These are phyloP conservation scores for Aspergillus viridinutans DNA, from an alignment of 2,329 filamentous ascomycete genomes.

Conservation along the genomic window DNA sequence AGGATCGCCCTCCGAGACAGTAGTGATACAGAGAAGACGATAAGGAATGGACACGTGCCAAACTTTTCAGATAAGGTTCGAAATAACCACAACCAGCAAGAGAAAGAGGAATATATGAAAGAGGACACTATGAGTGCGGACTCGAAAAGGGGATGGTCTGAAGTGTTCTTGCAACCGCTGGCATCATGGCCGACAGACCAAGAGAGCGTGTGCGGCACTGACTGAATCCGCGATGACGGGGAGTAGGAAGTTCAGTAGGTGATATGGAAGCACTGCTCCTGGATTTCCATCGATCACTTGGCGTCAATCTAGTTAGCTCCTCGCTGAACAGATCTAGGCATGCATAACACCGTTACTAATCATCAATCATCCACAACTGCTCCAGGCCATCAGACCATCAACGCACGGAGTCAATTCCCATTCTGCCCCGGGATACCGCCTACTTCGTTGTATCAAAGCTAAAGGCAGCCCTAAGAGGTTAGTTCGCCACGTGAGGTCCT, in stretches of 20 bases:
- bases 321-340: background rate
- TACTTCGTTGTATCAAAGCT: background rate
- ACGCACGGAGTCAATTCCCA: background rate
- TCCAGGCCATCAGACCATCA: background rate
- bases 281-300: background rate
- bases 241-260: background rate
- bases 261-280: background rate
- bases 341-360: background rate
- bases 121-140: slow-evolving; percentile 7
- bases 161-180: slow-evolving; percentile 22
- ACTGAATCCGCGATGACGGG: slow-evolving; percentile 3
- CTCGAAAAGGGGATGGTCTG: slow-evolving; percentile 17
- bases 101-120: slow-evolving; percentile 1
- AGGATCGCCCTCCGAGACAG: slow-evolving; percentile 1
- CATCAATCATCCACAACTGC: background rate
- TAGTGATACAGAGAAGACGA: slow-evolving; percentile 3
- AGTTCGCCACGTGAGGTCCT: background rate
- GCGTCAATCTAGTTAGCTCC: background rate
- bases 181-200: slow-evolving; percentile 23
- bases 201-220: slow-evolving; percentile 7
- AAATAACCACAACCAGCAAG: background rate
- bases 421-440: slow-evolving; percentile 10
- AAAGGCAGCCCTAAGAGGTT: background rate
- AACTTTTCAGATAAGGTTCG: background rate
- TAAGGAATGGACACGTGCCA: background rate